Conservation (phyloP, 805 yeast species). For the Zygosaccharomyces bisporus region DNA sequence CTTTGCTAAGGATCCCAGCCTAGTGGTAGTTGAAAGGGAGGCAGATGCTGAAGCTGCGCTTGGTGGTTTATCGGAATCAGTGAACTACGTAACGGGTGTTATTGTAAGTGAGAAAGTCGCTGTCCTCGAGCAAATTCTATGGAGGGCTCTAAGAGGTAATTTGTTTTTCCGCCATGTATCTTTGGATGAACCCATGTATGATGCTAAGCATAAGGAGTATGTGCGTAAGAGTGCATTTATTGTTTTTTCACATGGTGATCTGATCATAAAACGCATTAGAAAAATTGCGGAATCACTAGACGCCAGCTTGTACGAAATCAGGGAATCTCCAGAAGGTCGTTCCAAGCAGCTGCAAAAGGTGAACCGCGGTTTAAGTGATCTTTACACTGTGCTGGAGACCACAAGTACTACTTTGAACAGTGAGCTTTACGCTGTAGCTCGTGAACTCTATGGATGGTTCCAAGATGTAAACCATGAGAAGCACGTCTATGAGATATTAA, state of each 20-base stretch:
- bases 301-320: slow-evolving; percentile 57
- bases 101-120: slow-evolving; percentile 57
- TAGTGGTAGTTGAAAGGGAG: slow-evolving; percentile 5
- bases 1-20: slow-evolving; percentile 33
- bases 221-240: slow-evolving; percentile 60
- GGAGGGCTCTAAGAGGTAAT: slow-evolving; percentile 75
- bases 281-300: slow-evolving; percentile 68
- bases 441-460: slow-evolving; percentile 61
- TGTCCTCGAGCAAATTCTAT: slow-evolving; percentile 62
- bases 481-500: slow-evolving; percentile 54
- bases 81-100: slow-evolving; percentile 61
- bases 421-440: slow-evolving; percentile 60
- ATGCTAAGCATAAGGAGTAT: slow-evolving; percentile 46
- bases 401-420: slow-evolving; percentile 55
- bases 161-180: slow-evolving; percentile 58
- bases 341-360: slow-evolving; percentile 38
- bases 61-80: slow-evolving; percentile 28
- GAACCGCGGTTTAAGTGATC: slow-evolving; percentile 44
- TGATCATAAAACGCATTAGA: slow-evolving; percentile 55
- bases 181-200: slow-evolving; percentile 53
- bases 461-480: slow-evolving; percentile 50
- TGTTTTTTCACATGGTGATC: slow-evolving; percentile 65
- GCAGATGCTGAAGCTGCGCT: slow-evolving; percentile 21
- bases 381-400: slow-evolving; percentile 46
- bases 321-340: slow-evolving; percentile 40